phyloP scores from a whole-genome alignment of 805 yeast species.

The Jamesozyma jinghongensis region DNA sequence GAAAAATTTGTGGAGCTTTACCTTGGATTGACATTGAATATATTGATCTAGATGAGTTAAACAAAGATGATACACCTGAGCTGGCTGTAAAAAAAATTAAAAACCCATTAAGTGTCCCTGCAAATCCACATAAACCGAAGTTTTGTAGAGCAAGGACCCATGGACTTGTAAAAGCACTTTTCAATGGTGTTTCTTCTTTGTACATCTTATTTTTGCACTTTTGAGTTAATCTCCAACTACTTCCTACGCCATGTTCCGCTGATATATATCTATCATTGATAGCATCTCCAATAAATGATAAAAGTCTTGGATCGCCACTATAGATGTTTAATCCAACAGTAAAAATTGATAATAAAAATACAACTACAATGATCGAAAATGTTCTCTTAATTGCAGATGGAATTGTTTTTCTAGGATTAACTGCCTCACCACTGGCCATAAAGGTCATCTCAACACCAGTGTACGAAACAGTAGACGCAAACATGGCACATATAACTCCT shows the following conservation, averaged over 20 bases:
- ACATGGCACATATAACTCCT: constrained; percentile 50
- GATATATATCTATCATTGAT: constrained; percentile 9
- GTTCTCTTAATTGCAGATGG: constrained; percentile 72
- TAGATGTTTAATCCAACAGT: constrained; percentile 64
- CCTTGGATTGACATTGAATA: constrained; percentile 47
- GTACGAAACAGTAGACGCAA: constrained; percentile 64
- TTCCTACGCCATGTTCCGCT: constrained; percentile 11
- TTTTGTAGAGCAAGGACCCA: constrained; percentile 48
- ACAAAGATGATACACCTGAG: constrained; percentile 50
- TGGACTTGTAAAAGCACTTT: constrained; percentile 42
- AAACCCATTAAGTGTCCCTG: constrained; percentile 43
- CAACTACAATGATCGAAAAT: constrained; percentile 57
- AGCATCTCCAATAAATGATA: constrained; percentile 38
- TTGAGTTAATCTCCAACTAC: constrained; percentile 54
- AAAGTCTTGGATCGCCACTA: constrained; percentile 66
- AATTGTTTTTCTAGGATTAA: constrained; percentile 65
- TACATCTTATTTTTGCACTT: constrained; percentile 60
- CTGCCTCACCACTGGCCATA: constrained; percentile 80
- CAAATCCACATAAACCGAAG: constrained; percentile 43
- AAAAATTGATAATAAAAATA: constrained; percentile 59
- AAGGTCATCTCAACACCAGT: constrained; percentile 78
- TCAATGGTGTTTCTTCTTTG: constrained; percentile 35
- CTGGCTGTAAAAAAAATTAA: constrained; percentile 46
- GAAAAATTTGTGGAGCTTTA: constrained; percentile 53
- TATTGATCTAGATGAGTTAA: constrained; percentile 52